A percentile compares a stretch with the other conserved stretches of the same genome.
phyloP scores from a whole-genome alignment of 2,329 filamentous ascomycete species.

The Fusarium nematophilum region DNA sequence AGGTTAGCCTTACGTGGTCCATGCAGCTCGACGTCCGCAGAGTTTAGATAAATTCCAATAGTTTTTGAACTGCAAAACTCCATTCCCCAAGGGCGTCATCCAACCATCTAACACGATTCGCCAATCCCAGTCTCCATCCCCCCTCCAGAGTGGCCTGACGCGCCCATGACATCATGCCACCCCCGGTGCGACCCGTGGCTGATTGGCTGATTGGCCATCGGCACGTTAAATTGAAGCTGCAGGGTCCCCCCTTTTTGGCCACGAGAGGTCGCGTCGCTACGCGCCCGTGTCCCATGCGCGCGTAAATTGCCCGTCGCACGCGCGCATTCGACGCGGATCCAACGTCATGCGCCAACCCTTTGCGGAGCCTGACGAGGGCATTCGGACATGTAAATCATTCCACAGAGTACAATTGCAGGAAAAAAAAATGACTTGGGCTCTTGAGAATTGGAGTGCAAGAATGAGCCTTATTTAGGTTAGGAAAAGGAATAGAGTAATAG shows the following conservation, averaged over 20 bases:
- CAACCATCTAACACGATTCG: slow-evolving; percentile 39
- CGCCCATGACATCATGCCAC: slow-evolving; percentile 35
- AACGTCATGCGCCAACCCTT: slow-evolving; percentile 13
- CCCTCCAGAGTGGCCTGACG: slow-evolving; percentile 9
- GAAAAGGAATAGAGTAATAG: slow-evolving; percentile 24
- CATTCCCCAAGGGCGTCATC: slow-evolving; percentile 10
- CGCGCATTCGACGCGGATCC: slow-evolving; percentile 27
- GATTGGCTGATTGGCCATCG: slow-evolving; percentile 35
- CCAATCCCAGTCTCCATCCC: neutral
- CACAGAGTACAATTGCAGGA: slow-evolving; percentile 4
- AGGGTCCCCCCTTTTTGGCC: slow-evolving; percentile 4
- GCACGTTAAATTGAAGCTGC: slow-evolving; percentile 20
- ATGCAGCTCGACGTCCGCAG: neutral
- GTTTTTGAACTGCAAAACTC: slow-evolving; percentile 10
- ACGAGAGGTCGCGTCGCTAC: slow-evolving; percentile 40
- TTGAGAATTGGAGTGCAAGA: neutral
- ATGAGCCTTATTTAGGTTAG: neutral
- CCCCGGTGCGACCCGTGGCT: neutral
- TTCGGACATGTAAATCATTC: neutral
- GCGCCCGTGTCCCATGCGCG: slow-evolving; percentile 31
- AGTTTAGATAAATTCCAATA: neutral
- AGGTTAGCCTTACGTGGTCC: too few relatives aligned
- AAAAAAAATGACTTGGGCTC: neutral
- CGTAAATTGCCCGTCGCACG: slow-evolving; percentile 44
- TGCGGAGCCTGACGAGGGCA: neutral